Conservation (phyloP, 139 green algal genomes). For the Dunaliella sp. region DNA sequence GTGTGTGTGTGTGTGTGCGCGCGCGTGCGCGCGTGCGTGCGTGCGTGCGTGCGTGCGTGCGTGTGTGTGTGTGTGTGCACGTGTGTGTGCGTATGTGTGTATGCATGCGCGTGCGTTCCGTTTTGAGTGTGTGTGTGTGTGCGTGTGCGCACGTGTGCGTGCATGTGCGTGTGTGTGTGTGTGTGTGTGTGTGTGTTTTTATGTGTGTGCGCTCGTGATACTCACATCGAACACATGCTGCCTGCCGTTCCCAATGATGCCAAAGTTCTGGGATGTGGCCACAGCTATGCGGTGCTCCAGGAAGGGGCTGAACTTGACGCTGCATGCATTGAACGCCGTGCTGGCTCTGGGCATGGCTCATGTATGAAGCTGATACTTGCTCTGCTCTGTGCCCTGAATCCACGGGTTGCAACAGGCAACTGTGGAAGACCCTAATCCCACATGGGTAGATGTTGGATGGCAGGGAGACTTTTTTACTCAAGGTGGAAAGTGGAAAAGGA, state of each 20-base stretch:
- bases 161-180: not conserved
- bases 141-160: not conserved
- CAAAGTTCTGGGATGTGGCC: slow-evolving; percentile 95
- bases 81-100: not conserved
- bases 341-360: slow-evolving; percentile 65
- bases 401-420: no score
- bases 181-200: not conserved
- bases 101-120: not conserved
- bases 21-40: not conserved
- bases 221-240: slow-evolving; percentile 88
- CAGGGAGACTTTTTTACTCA: no score
- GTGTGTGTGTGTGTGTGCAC: slow-evolving; percentile 3
- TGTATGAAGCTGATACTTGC: no score
- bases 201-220: not conserved
- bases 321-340: slow-evolving; percentile 77
- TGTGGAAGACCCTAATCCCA: no score
- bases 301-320: slow-evolving; percentile 91
- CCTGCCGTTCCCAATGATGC: slow-evolving; percentile 95
- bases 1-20: slow-evolving; percentile 11
- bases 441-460: no score
- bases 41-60: not conserved
- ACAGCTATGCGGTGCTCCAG: slow-evolving; percentile 82
- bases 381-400: no score
- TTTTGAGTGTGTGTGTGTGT: slow-evolving; percentile 10
- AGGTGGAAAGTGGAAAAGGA: no score